Base-by-base conservation (phyloP, 139 green algal genomes). In the Astrephomene gubernaculifera region DNA sequence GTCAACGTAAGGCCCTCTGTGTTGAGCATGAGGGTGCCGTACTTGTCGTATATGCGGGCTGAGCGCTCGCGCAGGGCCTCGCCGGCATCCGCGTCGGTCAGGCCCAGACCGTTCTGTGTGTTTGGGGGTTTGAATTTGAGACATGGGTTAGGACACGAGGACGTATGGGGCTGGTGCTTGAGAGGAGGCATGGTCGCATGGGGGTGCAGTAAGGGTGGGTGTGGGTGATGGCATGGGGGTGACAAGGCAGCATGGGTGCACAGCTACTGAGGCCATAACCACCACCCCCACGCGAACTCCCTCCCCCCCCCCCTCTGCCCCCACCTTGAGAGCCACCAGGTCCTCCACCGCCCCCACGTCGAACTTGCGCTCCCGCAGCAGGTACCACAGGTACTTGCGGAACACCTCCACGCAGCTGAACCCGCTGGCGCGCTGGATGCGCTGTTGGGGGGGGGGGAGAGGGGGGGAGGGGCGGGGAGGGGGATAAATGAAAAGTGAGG, bases 341-440 rank as follows among this genome's bases (percentile, higher is more conserved):
- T 99, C 96, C 36, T 94, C 93, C 19, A 99, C 93, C 17, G 95
- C 94, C 21, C 95, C 93, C 60, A 94, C 68, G 79, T 98, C 94
- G 89, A 99, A 99, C 71, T 94, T 94, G 57, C 95, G 88, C 88
- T 99, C 96, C 7, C 96, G 90, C 53, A 99, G 90, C 82, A 98
- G 65, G 90, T 96, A 99, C 94, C 97, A 98, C 41, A 99, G 83
- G 89, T 99, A 99, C 92, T 99, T 99, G 63, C 97, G 90, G 90
- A 99, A 98, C 44, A 99, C 86, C 91, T 99, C 96, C 25, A 91
- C 90, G 14, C 85, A n/a, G 9, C 89, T 94, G 92, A 99, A 99
- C 35, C 95, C 94, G 4, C 89, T 93, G 52, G 79, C 54, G 36
- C 81, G 57, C 27, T 84, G 65, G 22, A 97, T 54, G 10, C 29